Conservation (phyloP, 2,329 filamentous ascomycete species). For the Sarocladium strictum region DNA sequence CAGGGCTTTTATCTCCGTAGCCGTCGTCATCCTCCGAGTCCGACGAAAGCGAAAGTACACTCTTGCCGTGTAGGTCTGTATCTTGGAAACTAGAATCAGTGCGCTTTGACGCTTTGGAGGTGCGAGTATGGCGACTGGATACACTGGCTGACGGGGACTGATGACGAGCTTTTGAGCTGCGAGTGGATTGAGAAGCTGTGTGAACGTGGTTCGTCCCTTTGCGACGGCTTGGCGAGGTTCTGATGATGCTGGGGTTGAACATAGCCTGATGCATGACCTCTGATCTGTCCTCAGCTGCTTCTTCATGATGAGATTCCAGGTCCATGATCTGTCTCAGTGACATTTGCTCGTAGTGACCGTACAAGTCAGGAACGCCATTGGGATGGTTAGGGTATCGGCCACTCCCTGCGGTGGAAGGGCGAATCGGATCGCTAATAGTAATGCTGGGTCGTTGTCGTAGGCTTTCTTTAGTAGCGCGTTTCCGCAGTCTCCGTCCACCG, state of each 20-base stretch:
- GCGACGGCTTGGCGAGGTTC: conserved; percentile 14
- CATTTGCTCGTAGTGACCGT: conserved; percentile 54
- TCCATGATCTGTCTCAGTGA: conserved; percentile 39
- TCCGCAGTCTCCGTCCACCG: conserved; percentile 21
- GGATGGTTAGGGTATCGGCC: conserved; percentile 18
- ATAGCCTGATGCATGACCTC: conserved; percentile 10
- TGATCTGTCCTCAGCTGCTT: conserved; percentile 11
- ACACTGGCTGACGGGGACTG: conserved; percentile 34
- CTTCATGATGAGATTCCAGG: conserved; percentile 16
- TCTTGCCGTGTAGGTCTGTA: conserved; percentile 47
- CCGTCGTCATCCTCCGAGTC: conserved; percentile 47
- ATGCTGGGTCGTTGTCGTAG: conserved; percentile 15
- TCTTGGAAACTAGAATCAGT: conserved; percentile 41
- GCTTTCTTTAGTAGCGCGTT: conserved; percentile 31
- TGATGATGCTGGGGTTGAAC: conserved; percentile 9
- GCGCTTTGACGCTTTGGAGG: conserved; percentile 45
- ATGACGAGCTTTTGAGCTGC: background rate
- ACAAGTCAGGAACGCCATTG: conserved; percentile 42
- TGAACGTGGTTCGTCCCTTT: background rate
- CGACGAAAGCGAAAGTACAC: conserved; percentile 51
- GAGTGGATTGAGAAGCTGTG: background rate
- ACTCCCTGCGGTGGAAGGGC: background rate
- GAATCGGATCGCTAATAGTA: conserved; percentile 15
- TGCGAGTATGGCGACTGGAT: conserved; percentile 49
- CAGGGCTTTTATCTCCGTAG: conserved; percentile 18